These are phyloP conservation scores for Dothideomycetes sp. DNA, from an alignment of 2,329 filamentous ascomycete species.

Conservation along the genomic window DNA sequence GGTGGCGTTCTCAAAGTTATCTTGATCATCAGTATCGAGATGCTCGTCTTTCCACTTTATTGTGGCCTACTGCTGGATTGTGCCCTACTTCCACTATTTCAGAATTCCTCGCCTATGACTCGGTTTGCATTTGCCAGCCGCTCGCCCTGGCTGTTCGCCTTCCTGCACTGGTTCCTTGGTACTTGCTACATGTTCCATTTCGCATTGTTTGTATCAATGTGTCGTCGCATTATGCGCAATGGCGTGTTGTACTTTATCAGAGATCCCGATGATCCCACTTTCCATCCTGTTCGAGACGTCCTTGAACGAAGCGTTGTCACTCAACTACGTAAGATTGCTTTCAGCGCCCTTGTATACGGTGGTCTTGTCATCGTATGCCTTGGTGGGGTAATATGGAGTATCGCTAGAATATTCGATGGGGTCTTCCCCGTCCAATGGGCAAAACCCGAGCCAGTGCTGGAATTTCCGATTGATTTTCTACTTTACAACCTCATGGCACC, in stretches of 20 bases:
- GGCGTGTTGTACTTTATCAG: slow-evolving; percentile 97
- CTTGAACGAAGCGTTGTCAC: slow-evolving; percentile 86
- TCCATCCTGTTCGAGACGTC: slow-evolving; percentile 94
- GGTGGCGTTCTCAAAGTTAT: slow-evolving; percentile 97
- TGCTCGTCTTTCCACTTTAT: slow-evolving; percentile 94
- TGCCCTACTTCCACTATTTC: slow-evolving; percentile 82
- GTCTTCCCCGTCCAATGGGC: slow-evolving; percentile 91
- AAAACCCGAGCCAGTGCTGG: slow-evolving; percentile 81
- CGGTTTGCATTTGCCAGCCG: slow-evolving; percentile 68
- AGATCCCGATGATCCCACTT: slow-evolving; percentile 95
- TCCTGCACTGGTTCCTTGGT: slow-evolving; percentile 97
- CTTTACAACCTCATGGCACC: slow-evolving; percentile 98
- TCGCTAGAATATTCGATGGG: slow-evolving; percentile 56
- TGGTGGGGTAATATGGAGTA: slow-evolving; percentile 91
- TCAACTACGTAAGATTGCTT: slow-evolving; percentile 90
- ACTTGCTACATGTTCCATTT: slow-evolving; percentile 99
- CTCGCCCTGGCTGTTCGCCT: slow-evolving; percentile 81
- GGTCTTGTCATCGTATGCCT: slow-evolving; percentile 86
- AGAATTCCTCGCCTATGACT: slow-evolving; percentile 65
- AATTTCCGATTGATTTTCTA: slow-evolving; percentile 87
- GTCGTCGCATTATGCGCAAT: slow-evolving; percentile 89
- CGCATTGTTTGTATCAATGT: slow-evolving; percentile 97
- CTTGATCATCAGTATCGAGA: slow-evolving; percentile 96
- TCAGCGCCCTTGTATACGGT: slow-evolving; percentile 92
- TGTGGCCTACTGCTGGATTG: slow-evolving; percentile 85